phyloP scores from a whole-genome alignment of 2,329 filamentous ascomycete genomes.

The Exserohilum turcica region DNA sequence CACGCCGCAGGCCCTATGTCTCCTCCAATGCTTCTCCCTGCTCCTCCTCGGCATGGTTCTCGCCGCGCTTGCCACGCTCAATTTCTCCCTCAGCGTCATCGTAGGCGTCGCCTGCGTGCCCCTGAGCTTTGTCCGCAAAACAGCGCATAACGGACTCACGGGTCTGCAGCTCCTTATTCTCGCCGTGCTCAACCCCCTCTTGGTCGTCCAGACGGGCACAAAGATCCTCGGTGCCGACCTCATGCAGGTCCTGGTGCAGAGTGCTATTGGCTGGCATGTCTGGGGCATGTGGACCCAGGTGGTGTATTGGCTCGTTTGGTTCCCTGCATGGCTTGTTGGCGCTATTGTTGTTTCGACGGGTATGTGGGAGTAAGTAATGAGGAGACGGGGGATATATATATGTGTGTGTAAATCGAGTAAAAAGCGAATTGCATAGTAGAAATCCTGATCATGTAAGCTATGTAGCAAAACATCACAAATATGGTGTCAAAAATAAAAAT shows the following conservation, averaged over 20 bases:
- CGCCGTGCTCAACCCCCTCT: slow-evolving; percentile 39
- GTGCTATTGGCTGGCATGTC: slow-evolving; percentile 86
- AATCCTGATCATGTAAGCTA: not conserved
- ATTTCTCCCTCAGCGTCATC: slow-evolving; percentile 89
- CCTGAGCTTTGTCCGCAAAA: slow-evolving; percentile 70
- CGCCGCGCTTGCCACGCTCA: slow-evolving; percentile 89
- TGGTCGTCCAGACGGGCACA: slow-evolving; percentile 38
- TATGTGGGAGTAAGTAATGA: slow-evolving; percentile 14
- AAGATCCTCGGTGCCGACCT: slow-evolving; percentile 46
- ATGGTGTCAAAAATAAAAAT: not conserved
- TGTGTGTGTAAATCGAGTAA: no score
- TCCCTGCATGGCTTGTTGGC: slow-evolving; percentile 83
- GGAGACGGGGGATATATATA: no score
- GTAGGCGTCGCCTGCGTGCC: slow-evolving; percentile 80
- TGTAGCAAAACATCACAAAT: not conserved
- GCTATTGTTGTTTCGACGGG: slow-evolving; percentile 38
- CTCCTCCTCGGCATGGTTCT: slow-evolving; percentile 89
- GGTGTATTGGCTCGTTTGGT: slow-evolving; percentile 94
- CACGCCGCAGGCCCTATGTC: slow-evolving; percentile 71
- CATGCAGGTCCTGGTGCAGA: slow-evolving; percentile 66
- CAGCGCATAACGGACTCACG: slow-evolving; percentile 12
- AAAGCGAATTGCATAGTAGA: not conserved
- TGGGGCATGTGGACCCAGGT: slow-evolving; percentile 89
- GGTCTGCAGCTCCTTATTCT: slow-evolving; percentile 26
- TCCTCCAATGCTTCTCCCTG: slow-evolving; percentile 91